Percentiles rank a stretch among this genome's conserved stretches.
These are phyloP conservation scores for Psilocybe subaeruginosa DNA, from an alignment of 768 basidiomycete species.

Conservation along the genomic window DNA sequence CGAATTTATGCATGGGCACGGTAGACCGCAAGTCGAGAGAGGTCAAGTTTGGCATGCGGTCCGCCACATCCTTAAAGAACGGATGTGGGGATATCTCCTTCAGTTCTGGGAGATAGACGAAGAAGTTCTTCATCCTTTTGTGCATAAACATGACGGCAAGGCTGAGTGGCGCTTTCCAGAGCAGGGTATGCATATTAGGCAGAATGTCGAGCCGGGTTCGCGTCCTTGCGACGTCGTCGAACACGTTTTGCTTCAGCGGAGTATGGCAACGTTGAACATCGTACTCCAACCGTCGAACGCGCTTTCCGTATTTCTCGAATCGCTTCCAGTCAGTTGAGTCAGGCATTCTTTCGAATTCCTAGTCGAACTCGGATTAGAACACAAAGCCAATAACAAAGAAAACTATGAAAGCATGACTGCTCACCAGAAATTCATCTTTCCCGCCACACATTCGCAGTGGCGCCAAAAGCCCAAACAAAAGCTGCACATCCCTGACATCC, in stretches of 20 bases:
- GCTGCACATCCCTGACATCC: conserved; percentile 47
- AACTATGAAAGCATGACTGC: conserved; percentile 17
- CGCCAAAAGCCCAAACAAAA: conserved; percentile 51
- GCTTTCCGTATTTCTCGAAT: conserved; percentile 56
- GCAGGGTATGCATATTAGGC: conserved; percentile 54
- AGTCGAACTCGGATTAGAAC: background rate
- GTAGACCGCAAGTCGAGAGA: conserved; percentile 48
- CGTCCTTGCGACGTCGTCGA: conserved; percentile 61
- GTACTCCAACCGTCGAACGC: conserved; percentile 43
- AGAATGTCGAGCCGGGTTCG: conserved; percentile 55
- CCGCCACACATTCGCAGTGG: conserved; percentile 34
- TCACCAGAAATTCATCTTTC: conserved; percentile 28
- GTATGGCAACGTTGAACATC: conserved; percentile 14
- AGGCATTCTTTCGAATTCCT: conserved; percentile 46
- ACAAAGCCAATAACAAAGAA: background rate
- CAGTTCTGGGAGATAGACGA: conserved; percentile 29
- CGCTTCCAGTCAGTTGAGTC: conserved; percentile 55
- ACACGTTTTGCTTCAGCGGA: conserved; percentile 30
- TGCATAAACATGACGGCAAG: conserved; percentile 61
- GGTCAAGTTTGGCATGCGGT: conserved; percentile 54
- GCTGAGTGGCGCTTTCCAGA: conserved; percentile 42
- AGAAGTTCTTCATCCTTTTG: conserved; percentile 43
- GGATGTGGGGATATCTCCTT: conserved; percentile 19
- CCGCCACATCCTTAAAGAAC: conserved; percentile 34
- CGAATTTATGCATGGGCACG: conserved; percentile 42